Percentiles rank a stretch among this genome's conserved stretches.
Evolutionary conservation across 306 rosid genomes (phyloP).

Genomic region (Abrus precatorius): DNA sequence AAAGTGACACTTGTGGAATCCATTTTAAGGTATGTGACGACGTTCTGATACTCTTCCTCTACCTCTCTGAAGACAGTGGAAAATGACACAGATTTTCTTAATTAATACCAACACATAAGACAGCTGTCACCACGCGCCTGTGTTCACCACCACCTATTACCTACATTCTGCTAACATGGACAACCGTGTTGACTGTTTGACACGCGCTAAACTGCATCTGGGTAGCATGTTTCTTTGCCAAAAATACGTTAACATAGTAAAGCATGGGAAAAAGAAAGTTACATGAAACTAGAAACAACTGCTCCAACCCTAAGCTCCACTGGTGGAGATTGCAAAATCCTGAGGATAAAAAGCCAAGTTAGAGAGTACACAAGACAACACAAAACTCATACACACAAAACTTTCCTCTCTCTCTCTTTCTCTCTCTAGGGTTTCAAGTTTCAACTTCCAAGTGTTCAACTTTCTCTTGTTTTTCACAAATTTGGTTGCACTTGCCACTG

Average conservation of each 20-base stretch:
- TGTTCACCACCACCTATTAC: not conserved
- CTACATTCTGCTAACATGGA: not conserved
- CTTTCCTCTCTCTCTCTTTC: slow-evolving; percentile 38
- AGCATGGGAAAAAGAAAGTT: slow-evolving; percentile 55
- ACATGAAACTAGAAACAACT: slow-evolving; percentile 65
- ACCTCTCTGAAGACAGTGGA: slow-evolving; percentile 40
- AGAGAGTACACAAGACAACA: slow-evolving; percentile 45
- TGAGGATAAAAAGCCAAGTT: slow-evolving; percentile 52
- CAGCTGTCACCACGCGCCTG: slow-evolving; percentile 56
- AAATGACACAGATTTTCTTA: slow-evolving; percentile 45
- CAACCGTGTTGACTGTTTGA: rapidly evolving
- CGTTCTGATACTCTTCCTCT: slow-evolving; percentile 52
- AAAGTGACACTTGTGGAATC: slow-evolving; percentile 56
- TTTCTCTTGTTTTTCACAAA: slow-evolving; percentile 70
- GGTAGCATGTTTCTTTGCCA: not conserved
- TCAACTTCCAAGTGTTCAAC: slow-evolving; percentile 54
- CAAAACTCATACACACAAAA: slow-evolving; percentile 17
- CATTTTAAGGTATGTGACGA: slow-evolving; percentile 67
- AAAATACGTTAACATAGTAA: slow-evolving; percentile 41
- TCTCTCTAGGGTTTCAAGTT: slow-evolving; percentile 77
- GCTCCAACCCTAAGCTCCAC: slow-evolving; percentile 62
- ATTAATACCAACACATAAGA: slow-evolving; percentile 11
- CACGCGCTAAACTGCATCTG: slow-evolving; percentile 37
- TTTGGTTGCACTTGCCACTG: slow-evolving; percentile 68
- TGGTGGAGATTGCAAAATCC: slow-evolving; percentile 55